Conservation (phyloP, 768 basidiomycete species). For the Cystobasidiopsis lactophilus region DNA sequence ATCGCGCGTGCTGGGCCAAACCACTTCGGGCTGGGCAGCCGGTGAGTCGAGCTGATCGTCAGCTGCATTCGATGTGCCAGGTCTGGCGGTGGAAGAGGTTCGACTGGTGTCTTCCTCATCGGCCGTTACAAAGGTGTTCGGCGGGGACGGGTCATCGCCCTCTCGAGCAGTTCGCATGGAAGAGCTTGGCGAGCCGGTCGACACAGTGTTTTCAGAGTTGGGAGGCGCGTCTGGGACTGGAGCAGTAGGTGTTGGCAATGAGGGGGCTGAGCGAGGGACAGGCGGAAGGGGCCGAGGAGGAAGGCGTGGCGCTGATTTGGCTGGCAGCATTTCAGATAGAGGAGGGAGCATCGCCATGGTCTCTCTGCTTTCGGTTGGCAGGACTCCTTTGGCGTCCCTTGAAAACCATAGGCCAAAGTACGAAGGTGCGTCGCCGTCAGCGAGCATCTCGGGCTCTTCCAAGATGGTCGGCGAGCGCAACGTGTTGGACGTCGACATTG, state of each 20-base stretch:
- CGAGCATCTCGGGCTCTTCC: not conserved
- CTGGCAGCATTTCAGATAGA: not conserved
- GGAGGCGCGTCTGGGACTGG: too few species aligned
- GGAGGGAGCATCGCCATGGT: not conserved
- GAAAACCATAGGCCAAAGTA: not conserved
- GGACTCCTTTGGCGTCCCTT: not conserved
- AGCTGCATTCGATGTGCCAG: not conserved
- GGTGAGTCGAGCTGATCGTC: not conserved
- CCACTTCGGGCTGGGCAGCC: not conserved
- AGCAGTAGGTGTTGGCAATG: not conserved
- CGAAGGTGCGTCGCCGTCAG: not conserved
- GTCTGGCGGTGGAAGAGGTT: too few species aligned
- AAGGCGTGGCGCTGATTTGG: not conserved
- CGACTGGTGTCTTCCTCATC: not conserved
- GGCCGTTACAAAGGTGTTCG: not conserved
- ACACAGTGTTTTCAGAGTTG: too few species aligned
- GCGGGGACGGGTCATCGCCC: not conserved
- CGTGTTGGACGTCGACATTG: not conserved
- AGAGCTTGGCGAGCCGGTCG: not conserved
- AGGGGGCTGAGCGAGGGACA: not conserved
- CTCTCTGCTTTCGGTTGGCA: not conserved
- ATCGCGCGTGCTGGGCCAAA: not conserved
- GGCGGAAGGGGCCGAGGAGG: not conserved
- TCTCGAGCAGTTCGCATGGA: not conserved
- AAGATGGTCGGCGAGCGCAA: too few species aligned